Evolutionary conservation across 2,329 filamentous ascomycete species (phyloP).

Genomic region (Zymoseptoria passerinii): DNA sequence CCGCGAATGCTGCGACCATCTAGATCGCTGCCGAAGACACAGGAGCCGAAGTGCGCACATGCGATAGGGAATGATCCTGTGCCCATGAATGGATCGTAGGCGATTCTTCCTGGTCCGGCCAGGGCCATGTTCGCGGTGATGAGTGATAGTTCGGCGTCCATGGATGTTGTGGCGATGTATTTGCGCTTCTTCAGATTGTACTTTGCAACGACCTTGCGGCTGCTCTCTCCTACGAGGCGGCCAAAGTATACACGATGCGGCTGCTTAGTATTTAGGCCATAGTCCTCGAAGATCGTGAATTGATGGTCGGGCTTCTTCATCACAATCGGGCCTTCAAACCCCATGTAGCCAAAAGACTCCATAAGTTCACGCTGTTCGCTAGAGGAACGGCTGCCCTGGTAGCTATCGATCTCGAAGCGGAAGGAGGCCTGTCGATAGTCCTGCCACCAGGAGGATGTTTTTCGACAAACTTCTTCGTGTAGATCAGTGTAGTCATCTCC

Average conservation of each 20-base stretch:
- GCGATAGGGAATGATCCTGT: conserved; percentile 90
- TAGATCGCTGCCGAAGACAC: conserved; percentile 82
- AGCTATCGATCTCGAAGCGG: conserved; percentile 78
- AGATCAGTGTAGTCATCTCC: conserved; percentile 60
- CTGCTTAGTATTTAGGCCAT: conserved; percentile 47
- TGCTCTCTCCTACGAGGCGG: conserved; percentile 58
- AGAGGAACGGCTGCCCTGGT: conserved; percentile 60
- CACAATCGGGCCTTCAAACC: conserved; percentile 66
- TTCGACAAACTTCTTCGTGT: conserved; percentile 54
- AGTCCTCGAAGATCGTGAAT: conserved; percentile 79
- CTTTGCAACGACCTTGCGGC: conserved; percentile 58
- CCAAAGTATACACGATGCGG: conserved; percentile 63
- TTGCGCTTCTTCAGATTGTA: conserved; percentile 88
- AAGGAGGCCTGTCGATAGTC: conserved; percentile 61
- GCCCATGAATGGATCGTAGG: conserved; percentile 93
- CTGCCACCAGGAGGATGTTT: conserved; percentile 58
- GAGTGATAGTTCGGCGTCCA: conserved; percentile 90
- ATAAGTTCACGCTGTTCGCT: conserved; percentile 65
- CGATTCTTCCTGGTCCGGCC: conserved; percentile 71
- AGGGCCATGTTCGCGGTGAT: conserved; percentile 86
- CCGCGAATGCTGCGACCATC: conserved; percentile 84
- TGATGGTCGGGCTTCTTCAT: conserved; percentile 66
- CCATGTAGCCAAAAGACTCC: conserved; percentile 70
- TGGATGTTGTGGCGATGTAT: conserved; percentile 93
- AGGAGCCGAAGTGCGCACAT: conserved; percentile 80